Percentiles rank a stretch among this genome's conserved stretches.
Conservation (phyloP, 2,329 filamentous ascomycete species). For the Microascus cirrosus region DNA sequence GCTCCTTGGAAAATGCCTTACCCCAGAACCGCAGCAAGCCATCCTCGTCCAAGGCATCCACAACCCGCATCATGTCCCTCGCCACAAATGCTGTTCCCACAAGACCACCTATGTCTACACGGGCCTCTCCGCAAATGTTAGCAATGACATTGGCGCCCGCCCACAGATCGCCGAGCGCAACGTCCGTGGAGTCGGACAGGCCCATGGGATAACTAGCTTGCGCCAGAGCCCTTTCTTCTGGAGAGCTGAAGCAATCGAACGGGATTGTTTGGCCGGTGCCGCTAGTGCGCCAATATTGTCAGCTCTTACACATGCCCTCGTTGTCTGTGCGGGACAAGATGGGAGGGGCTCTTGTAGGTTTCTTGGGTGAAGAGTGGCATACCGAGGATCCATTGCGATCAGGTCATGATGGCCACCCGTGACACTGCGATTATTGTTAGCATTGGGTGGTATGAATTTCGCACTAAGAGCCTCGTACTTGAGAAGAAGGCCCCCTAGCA, state of each 20-base stretch:
- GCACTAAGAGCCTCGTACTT: neutral
- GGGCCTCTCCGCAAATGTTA: slow-evolving; percentile 12
- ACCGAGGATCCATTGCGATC: slow-evolving; percentile 16
- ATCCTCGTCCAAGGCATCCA: slow-evolving; percentile 24
- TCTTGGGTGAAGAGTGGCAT: neutral
- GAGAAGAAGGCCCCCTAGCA: neutral
- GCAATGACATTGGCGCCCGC: slow-evolving; percentile 8
- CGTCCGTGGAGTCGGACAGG: slow-evolving; percentile 7
- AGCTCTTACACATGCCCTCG: too few relatives aligned
- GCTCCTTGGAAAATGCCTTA: slow-evolving; percentile 8
- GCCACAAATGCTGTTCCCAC: slow-evolving; percentile 21
- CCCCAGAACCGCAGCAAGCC: slow-evolving; percentile 24
- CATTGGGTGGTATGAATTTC: too few relatives aligned
- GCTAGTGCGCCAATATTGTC: neutral
- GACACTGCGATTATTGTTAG: slow-evolving; percentile 8
- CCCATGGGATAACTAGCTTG: neutral
- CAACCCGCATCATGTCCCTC: slow-evolving; percentile 25
- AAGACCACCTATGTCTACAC: slow-evolving; percentile 12
- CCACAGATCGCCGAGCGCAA: slow-evolving; percentile 10
- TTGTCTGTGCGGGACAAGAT: too few relatives aligned
- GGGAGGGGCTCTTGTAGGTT: too few relatives aligned
- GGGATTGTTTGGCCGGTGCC: neutral
- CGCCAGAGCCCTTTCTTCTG: neutral
- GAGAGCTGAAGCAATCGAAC: neutral
- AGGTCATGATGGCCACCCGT: slow-evolving; percentile 15